phyloP scores from a whole-genome alignment of 768 basidiomycete genomes.

The Dentipellis fragilis region DNA sequence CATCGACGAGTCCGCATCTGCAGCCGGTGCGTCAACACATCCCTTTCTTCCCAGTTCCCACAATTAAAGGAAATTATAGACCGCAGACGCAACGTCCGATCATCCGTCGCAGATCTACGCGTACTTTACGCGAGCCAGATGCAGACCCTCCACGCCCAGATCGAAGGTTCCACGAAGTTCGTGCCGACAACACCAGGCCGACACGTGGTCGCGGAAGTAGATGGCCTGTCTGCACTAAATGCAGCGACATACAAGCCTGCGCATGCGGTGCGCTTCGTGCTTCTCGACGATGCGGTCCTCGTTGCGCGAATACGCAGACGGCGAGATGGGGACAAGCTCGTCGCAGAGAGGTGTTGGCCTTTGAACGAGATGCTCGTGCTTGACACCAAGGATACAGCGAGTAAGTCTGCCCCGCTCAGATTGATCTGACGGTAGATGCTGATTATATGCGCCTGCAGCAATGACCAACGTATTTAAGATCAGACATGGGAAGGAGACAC shows the following conservation, averaged over 20 bases:
- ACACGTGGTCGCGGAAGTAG: conserved; percentile 82
- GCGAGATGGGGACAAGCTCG: conserved; percentile 58
- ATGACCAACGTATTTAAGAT: conserved; percentile 98
- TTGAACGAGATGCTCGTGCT: conserved; percentile 90
- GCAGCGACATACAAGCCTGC: conserved; percentile 92
- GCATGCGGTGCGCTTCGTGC: conserved; percentile 78
- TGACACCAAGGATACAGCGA: conserved; percentile 91
- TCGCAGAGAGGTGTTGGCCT: conserved; percentile 90
- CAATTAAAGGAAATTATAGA: conserved; percentile 20
- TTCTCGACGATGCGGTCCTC: conserved; percentile 85
- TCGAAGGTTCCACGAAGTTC: conserved; percentile 94
- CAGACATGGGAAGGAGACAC: conserved; percentile 84
- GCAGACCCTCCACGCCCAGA: conserved; percentile 77
- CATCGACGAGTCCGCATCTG: conserved; percentile 71
- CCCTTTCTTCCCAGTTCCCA: conserved; percentile 6
- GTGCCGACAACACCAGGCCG: conserved; percentile 85
- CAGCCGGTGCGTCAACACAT: conserved; percentile 30
- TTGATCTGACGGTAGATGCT: background rate
- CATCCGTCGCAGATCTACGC: conserved; percentile 91
- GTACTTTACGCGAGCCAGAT: conserved; percentile 93
- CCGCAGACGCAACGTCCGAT: conserved; percentile 58
- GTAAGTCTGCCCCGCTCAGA: conserved; percentile 34
- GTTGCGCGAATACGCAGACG: conserved; percentile 72
- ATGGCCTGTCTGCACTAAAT: conserved; percentile 76
- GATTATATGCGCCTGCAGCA: conserved; percentile 22